Evolutionary conservation across 108 stramenopile species (phyloP).

Genomic region (Fistulifera solaris): DNA sequence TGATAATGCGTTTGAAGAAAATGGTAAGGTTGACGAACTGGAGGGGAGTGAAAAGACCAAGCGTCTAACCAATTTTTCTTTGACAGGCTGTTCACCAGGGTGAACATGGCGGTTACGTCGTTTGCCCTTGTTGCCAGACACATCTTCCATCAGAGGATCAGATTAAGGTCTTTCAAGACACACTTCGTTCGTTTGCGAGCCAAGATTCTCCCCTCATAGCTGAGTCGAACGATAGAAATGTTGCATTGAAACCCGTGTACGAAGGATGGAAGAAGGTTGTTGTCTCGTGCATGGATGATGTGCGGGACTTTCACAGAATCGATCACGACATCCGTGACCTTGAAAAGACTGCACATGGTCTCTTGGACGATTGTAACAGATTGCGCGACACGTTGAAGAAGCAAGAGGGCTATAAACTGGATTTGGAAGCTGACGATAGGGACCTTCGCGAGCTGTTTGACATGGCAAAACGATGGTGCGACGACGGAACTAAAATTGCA

Average conservation of each 20-base stretch:
- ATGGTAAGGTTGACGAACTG: background rate
- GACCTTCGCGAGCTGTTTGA: slow-evolving; percentile 47
- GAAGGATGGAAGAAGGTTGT: slow-evolving; percentile 31
- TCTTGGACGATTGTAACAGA: slow-evolving; percentile 21
- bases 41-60: no score
- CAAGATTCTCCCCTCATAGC: background rate
- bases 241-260: slow-evolving; percentile 14
- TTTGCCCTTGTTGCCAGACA: no score
- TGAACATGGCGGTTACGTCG: no score
- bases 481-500: slow-evolving; percentile 19
- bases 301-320: slow-evolving; percentile 37
- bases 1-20: background rate
- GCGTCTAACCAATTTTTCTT: no score
- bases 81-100: no score
- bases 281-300: slow-evolving; percentile 18
- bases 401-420: slow-evolving; percentile 12
- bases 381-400: slow-evolving; percentile 21
- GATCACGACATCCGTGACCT: slow-evolving; percentile 44
- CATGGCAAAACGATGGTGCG: slow-evolving; percentile 36
- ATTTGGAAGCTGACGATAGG: slow-evolving; percentile 16
- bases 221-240: background rate
- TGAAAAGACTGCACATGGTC: slow-evolving; percentile 26
- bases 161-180: no score
- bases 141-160: no score
- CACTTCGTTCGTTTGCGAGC: background rate